Evolutionary conservation across 306 rosid species (phyloP).

Genomic region (Prunus davidiana): DNA sequence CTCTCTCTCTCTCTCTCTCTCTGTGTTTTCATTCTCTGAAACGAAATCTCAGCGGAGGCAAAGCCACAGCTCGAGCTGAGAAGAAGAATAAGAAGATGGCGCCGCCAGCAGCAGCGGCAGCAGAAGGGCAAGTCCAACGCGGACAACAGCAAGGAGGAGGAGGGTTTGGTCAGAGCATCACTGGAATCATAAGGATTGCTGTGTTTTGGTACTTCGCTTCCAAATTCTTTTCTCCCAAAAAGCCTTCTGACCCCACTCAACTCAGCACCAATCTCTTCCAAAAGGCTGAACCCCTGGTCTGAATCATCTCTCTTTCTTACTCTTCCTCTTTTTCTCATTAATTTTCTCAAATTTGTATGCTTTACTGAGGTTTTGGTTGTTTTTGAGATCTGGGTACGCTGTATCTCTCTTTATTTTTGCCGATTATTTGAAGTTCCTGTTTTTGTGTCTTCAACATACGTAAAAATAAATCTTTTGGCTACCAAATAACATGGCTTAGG

Average conservation of each 20-base stretch:
- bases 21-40: background rate
- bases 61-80: background rate
- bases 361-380: background rate
- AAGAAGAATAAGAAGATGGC: constrained; percentile 41
- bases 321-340: background rate
- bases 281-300: constrained; percentile 62
- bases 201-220: constrained; percentile 99
- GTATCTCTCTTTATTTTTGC: background rate
- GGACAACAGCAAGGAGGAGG: constrained; percentile 43
- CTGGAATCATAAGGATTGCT: constrained; percentile 86
- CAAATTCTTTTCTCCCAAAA: constrained; percentile 80
- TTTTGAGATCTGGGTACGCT: background rate
- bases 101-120: constrained; percentile 58
- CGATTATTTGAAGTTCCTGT: background rate
- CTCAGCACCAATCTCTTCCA: constrained; percentile 73
- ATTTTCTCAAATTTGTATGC: background rate
- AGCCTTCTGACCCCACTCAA: constrained; percentile 57
- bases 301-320: background rate
- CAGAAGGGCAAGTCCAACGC: constrained; percentile 38
- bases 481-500: too few relatives aligned
- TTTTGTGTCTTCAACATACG: background rate
- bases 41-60: background rate
- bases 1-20: too few relatives aligned
- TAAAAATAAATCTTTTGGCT: background rate
- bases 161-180: constrained; percentile 54